Percentiles rank a stretch among this genome's conserved stretches.
phyloP scores from a whole-genome alignment of 2,329 filamentous ascomycete species.

The Aspergillus clavatus region DNA sequence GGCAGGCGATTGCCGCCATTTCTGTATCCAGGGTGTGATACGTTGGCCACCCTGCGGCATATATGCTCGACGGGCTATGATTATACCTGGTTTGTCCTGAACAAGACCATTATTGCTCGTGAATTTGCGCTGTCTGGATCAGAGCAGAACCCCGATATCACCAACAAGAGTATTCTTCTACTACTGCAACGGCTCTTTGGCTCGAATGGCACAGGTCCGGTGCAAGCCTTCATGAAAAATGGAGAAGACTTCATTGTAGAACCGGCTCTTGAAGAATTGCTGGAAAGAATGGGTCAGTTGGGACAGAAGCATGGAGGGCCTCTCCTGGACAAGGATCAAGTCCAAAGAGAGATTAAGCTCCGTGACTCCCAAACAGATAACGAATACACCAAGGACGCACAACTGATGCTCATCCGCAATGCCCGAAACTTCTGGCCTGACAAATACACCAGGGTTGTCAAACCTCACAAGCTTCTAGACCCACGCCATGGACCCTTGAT shows the following conservation, averaged over 20 bases:
- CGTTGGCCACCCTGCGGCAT: conserved; percentile 53
- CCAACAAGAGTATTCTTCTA: conserved; percentile 53
- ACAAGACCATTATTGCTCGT: conserved; percentile 55
- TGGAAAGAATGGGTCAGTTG: conserved; percentile 56
- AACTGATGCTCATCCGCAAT: conserved; percentile 59
- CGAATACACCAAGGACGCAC: conserved; percentile 55
- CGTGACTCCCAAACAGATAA: conserved; percentile 56
- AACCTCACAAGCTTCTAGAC: conserved; percentile 53
- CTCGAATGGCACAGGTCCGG: conserved; percentile 49
- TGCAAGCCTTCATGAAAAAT: conserved; percentile 56
- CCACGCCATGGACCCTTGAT: conserved; percentile 55
- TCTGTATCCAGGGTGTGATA: conserved; percentile 56
- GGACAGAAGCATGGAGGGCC: conserved; percentile 45
- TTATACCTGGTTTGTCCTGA: conserved; percentile 60
- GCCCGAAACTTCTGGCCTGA: conserved; percentile 55
- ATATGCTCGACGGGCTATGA: conserved; percentile 59
- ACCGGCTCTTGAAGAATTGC: conserved; percentile 53
- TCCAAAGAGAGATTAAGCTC: conserved; percentile 48
- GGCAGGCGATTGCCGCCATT: conserved; percentile 55
- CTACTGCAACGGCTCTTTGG: conserved; percentile 51
- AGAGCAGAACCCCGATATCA: conserved; percentile 60
- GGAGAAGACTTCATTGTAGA: conserved; percentile 57
- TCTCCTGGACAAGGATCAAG: conserved; percentile 41
- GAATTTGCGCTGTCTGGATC: conserved; percentile 60
- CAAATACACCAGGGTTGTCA: conserved; percentile 46